These are phyloP conservation scores for Immersiporthe knoxdaviesiana DNA, from an alignment of 2,329 filamentous ascomycete species.

Conservation along the genomic window DNA sequence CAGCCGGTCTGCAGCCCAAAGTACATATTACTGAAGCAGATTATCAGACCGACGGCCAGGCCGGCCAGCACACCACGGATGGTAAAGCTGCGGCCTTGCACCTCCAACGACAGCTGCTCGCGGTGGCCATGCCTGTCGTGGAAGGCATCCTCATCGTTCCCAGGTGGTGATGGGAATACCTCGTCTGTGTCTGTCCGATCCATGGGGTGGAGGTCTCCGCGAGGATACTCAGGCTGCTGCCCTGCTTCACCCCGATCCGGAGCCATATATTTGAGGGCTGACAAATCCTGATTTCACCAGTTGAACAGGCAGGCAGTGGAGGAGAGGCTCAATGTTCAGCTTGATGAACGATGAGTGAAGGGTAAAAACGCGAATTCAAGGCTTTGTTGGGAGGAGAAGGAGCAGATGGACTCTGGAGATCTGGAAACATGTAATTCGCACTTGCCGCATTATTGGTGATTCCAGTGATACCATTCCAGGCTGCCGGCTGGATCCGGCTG, in stretches of 20 bases:
- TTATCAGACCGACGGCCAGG: constrained; percentile 81
- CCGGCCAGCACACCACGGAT: constrained; percentile 78
- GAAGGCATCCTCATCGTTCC: background rate
- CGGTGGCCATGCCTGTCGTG: background rate
- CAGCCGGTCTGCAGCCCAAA: constrained; percentile 79
- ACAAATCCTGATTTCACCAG: background rate
- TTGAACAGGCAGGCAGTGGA: background rate
- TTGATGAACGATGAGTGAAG: background rate
- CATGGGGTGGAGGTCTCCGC: background rate
- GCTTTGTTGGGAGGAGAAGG: background rate
- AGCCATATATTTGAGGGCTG: constrained; percentile 24
- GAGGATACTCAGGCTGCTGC: constrained; percentile 4
- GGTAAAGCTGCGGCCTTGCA: constrained; percentile 77
- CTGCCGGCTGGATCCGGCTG: constrained; percentile 13
- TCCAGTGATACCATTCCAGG: constrained; percentile 21
- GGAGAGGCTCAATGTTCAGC: background rate
- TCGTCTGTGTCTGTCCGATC: background rate
- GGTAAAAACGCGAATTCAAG: background rate
- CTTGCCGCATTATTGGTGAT: background rate
- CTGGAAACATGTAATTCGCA: background rate
- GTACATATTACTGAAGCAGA: constrained; percentile 97
- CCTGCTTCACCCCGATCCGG: constrained; percentile 23
- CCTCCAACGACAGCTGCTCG: constrained; percentile 4
- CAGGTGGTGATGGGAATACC: background rate
- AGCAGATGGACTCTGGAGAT: background rate